Evolutionary conservation across 345 rosid genomes (phyloP).

Genomic region (Aethionema arabicum): DNA sequence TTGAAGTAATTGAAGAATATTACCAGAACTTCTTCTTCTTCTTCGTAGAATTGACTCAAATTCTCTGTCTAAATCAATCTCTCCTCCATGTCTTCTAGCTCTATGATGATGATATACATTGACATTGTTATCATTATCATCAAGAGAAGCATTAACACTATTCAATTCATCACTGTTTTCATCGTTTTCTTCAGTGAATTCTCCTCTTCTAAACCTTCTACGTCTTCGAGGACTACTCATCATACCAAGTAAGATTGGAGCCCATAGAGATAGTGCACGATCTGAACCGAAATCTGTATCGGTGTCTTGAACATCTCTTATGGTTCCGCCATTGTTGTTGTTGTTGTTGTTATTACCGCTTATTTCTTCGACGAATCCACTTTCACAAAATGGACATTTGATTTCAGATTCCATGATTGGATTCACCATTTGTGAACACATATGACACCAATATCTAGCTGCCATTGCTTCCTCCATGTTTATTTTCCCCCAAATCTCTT

Average conservation of each 20-base stretch:
- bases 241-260: slow-evolving; percentile 83
- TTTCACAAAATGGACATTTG: slow-evolving; percentile 77
- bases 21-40: slow-evolving; percentile 68
- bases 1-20: slow-evolving; percentile 72
- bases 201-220: slow-evolving; percentile 56
- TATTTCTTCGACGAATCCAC: slow-evolving; percentile 43
- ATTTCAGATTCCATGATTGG: slow-evolving; percentile 69
- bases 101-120: slow-evolving; percentile 37
- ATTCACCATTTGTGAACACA: slow-evolving; percentile 68
- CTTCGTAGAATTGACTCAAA: slow-evolving; percentile 62
- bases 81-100: slow-evolving; percentile 46
- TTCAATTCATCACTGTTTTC: slow-evolving; percentile 35
- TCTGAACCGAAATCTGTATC: slow-evolving; percentile 76
- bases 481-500: slow-evolving; percentile 19
- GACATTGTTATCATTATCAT: slow-evolving; percentile 46
- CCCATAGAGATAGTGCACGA: slow-evolving; percentile 77
- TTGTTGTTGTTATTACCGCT: background rate
- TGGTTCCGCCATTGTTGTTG: background rate
- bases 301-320: slow-evolving; percentile 31
- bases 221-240: slow-evolving; percentile 60
- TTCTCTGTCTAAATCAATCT: slow-evolving; percentile 59
- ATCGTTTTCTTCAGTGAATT: slow-evolving; percentile 52
- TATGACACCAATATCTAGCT: slow-evolving; percentile 61
- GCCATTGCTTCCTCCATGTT: slow-evolving; percentile 58
- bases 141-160: slow-evolving; percentile 26